These are phyloP conservation scores for Casuarina cunninghamiana DNA, from an alignment of 306 rosid genomes.

Conservation along the genomic window DNA sequence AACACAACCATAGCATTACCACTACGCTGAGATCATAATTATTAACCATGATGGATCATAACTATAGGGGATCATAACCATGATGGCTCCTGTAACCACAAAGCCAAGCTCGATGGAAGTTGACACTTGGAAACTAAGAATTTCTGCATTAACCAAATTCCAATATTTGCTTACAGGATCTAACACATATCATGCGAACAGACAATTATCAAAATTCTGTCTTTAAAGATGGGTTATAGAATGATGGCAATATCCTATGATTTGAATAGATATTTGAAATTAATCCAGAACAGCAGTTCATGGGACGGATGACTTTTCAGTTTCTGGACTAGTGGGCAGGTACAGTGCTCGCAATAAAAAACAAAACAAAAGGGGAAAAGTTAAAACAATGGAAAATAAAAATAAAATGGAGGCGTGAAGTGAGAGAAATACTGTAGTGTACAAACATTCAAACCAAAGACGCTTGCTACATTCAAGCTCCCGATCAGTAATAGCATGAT, in stretches of 20 bases:
- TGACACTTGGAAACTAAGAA: background rate
- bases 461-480: too few relatives aligned
- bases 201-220: background rate
- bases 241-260: background rate
- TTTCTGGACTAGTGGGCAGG: background rate
- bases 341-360: too few relatives aligned
- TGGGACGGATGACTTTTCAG: background rate
- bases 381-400: too few relatives aligned
- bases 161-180: background rate
- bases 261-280: background rate
- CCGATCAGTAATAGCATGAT: too few relatives aligned
- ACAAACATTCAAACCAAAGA: too few relatives aligned
- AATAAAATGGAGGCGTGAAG: too few relatives aligned
- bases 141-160: background rate
- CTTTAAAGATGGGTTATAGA: background rate
- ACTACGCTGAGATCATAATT: background rate
- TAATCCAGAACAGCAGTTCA: background rate
- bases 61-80: background rate
- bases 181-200: background rate
- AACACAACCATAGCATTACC: background rate
- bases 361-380: too few relatives aligned
- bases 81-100: background rate
- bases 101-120: background rate
- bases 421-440: too few relatives aligned
- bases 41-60: background rate